These are phyloP conservation scores for Themeda triandra DNA, from an alignment of 176 grass and related monocot species.

Conservation along the genomic window DNA sequence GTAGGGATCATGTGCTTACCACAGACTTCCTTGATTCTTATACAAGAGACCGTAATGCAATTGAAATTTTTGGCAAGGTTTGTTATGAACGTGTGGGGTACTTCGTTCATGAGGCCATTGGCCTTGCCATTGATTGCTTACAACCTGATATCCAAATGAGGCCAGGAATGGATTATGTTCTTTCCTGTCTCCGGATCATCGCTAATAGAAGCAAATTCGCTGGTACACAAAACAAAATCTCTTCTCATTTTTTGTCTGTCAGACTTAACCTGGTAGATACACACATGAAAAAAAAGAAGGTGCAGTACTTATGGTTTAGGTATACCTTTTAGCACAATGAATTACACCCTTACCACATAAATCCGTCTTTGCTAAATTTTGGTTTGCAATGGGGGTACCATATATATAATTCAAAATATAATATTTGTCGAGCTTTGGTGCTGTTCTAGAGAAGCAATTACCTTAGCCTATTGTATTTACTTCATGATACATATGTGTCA, in stretches of 20 bases:
- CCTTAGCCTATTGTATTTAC: background rate
- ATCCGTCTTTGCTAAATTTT: background rate
- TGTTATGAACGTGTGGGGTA: background rate
- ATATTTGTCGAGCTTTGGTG: background rate
- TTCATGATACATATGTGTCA: background rate
- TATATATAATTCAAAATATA: background rate
- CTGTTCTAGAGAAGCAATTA: background rate
- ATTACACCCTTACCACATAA: background rate
- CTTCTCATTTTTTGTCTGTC: no score
- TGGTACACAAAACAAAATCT: background rate
- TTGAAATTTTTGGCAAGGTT: background rate
- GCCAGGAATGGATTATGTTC: background rate
- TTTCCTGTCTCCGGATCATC: background rate
- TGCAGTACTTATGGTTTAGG: background rate
- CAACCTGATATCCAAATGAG: background rate
- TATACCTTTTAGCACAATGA: no score
- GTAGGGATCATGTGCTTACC: background rate
- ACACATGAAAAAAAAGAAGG: background rate
- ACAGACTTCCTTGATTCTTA: background rate
- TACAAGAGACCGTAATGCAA: background rate
- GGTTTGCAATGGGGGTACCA: background rate
- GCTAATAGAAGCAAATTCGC: background rate
- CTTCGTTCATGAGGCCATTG: background rate
- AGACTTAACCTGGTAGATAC: background rate
- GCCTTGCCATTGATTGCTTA: background rate